Evolutionary conservation across 371 early-diverging fungal genomes (phyloP).

Genomic region (Mucor circinelloides): DNA sequence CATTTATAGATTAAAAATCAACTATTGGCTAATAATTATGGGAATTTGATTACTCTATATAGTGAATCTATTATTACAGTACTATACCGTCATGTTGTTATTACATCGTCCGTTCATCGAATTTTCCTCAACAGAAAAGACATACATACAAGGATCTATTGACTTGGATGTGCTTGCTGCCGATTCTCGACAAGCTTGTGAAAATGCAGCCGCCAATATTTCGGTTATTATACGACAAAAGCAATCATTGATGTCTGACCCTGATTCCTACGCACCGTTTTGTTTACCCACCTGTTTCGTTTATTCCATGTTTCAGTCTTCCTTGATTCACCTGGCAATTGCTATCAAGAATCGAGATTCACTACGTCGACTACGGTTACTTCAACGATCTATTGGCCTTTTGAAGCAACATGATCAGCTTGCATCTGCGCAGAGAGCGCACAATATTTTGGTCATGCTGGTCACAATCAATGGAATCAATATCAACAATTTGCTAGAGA

Average conservation of each 20-base stretch:
- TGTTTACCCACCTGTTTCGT: conserved; percentile 49
- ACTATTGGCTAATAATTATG: neutral
- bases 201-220: conserved; percentile 35
- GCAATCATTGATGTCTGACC: conserved; percentile 23
- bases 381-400: conserved; percentile 29
- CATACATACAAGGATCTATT: conserved; percentile 3
- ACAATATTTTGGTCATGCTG: conserved; percentile 38
- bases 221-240: conserved; percentile 30
- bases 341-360: conserved; percentile 31
- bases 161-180: conserved; percentile 31
- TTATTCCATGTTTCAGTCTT: conserved; percentile 53
- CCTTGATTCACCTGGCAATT: conserved; percentile 38
- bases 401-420: conserved; percentile 32
- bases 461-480: conserved; percentile 32
- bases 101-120: conserved; percentile 60
- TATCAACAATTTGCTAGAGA: conserved; percentile 11
- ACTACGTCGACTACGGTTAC: conserved; percentile 6
- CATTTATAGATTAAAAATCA: conserved; percentile 18
- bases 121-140: conserved; percentile 15
- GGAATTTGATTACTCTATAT: conserved; percentile 9
- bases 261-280: conserved; percentile 30
- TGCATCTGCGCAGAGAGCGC: conserved; percentile 34
- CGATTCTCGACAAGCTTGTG: conserved; percentile 36
- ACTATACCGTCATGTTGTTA: conserved; percentile 53
- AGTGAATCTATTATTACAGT: conserved; percentile 54